Conservation (phyloP, 1,284 basidiomycete genomes). For the Exobasidium cylindrosporum region DNA sequence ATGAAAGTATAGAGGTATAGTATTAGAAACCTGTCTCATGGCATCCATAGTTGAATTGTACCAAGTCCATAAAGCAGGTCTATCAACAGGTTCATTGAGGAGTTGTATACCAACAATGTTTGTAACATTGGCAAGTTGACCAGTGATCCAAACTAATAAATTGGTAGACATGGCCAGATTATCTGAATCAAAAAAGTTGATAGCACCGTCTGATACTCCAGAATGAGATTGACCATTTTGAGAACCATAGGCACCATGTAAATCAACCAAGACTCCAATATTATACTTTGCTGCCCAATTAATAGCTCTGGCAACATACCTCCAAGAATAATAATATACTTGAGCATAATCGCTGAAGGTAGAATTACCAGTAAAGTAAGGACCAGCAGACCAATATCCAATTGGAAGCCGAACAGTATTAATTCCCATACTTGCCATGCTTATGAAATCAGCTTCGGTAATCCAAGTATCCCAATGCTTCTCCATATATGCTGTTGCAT, state of each 20-base stretch:
- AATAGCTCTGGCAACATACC: conserved; percentile 63
- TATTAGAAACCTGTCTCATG: conserved; percentile 61
- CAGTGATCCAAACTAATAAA: conserved; percentile 63
- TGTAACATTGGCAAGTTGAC: conserved; percentile 64
- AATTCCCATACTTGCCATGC: conserved; percentile 51
- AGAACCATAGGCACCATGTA: conserved; percentile 71
- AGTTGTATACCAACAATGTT: conserved; percentile 74
- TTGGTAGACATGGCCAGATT: conserved; percentile 66
- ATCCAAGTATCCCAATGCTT: conserved; percentile 77
- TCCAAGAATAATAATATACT: conserved; percentile 68
- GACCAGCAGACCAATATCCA: conserved; percentile 56
- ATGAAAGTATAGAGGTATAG: conserved; percentile 70
- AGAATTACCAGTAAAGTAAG: conserved; percentile 59
- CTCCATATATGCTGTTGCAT: conserved; percentile 63
- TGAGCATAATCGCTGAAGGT: conserved; percentile 63
- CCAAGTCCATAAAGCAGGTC: conserved; percentile 46
- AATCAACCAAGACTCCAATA: conserved; percentile 71
- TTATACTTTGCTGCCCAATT: conserved; percentile 66
- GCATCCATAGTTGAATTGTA: conserved; percentile 59
- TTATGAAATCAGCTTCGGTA: conserved; percentile 59
- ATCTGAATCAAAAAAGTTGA: conserved; percentile 58
- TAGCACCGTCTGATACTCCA: conserved; percentile 67
- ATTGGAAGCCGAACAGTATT: conserved; percentile 56
- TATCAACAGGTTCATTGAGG: conserved; percentile 67
- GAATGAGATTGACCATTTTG: conserved; percentile 68